A percentile compares a stretch with the other conserved stretches of the same genome.
phyloP scores from a whole-genome alignment of 441 rosid genomes.

The Populus hybrid region DNA sequence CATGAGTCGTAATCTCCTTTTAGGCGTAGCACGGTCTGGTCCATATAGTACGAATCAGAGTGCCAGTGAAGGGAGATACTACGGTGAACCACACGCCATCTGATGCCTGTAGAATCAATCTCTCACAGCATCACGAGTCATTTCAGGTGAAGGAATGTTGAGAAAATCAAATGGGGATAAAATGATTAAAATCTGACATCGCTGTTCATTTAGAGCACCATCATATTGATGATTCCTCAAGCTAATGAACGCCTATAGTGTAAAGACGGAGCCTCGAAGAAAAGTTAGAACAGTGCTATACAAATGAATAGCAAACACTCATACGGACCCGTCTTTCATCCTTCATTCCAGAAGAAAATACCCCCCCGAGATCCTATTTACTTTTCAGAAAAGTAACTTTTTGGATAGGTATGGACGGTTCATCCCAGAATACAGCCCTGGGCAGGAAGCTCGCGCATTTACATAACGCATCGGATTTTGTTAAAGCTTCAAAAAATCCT shows the following conservation, averaged over 20 bases:
- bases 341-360: background rate
- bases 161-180: background rate
- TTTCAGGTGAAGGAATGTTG: background rate
- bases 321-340: background rate
- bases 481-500: slow-evolving; percentile 54
- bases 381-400: background rate
- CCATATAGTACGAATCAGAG: background rate
- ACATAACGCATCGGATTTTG: slow-evolving; percentile 4
- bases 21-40: background rate
- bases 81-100: background rate
- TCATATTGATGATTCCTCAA: no score
- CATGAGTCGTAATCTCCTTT: background rate
- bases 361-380: background rate
- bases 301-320: background rate
- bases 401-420: background rate
- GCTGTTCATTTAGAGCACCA: background rate
- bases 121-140: no score
- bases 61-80: background rate
- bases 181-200: background rate
- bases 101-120: background rate
- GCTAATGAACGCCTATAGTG: background rate
- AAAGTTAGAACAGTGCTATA: slow-evolving; percentile 1
- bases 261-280: background rate
- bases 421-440: background rate
- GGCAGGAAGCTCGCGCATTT: background rate